These are phyloP conservation scores for Odontarrhena argentea DNA, from an alignment of 345 rosid genomes.

Conservation along the genomic window DNA sequence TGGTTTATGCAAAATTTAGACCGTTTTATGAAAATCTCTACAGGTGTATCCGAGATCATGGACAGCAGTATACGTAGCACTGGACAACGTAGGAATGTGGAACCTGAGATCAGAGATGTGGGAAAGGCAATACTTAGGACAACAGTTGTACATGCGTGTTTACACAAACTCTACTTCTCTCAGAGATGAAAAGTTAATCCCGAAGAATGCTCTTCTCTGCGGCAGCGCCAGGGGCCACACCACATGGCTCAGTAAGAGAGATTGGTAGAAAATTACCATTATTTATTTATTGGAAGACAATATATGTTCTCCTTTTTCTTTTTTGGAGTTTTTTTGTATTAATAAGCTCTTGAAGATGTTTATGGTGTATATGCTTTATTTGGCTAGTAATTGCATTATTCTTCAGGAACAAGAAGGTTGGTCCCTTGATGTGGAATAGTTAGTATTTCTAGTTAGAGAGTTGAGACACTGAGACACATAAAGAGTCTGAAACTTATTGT, in stretches of 20 bases:
- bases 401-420: no score
- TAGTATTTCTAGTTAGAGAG: no score
- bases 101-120: constrained; percentile 40
- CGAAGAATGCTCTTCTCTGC: constrained; percentile 49
- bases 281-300: neutral
- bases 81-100: constrained; percentile 28
- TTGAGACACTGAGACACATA: no score
- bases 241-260: constrained; percentile 7
- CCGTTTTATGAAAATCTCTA: neutral
- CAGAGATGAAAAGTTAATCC: constrained; percentile 7
- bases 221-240: constrained; percentile 49
- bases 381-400: no score
- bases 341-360: no score
- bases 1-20: neutral
- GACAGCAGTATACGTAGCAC: constrained; percentile 14
- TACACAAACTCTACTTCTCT: constrained; percentile 31
- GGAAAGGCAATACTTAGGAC: constrained; percentile 88
- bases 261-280: neutral
- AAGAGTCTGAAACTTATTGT: no score
- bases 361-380: no score
- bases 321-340: no score
- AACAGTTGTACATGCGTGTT: constrained; percentile 73
- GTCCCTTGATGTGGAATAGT: no score
- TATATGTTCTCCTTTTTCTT: neutral
- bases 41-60: constrained; percentile 29